Conservation (phyloP, 176 grass and related monocot species). For the Juncus inflexus region DNA sequence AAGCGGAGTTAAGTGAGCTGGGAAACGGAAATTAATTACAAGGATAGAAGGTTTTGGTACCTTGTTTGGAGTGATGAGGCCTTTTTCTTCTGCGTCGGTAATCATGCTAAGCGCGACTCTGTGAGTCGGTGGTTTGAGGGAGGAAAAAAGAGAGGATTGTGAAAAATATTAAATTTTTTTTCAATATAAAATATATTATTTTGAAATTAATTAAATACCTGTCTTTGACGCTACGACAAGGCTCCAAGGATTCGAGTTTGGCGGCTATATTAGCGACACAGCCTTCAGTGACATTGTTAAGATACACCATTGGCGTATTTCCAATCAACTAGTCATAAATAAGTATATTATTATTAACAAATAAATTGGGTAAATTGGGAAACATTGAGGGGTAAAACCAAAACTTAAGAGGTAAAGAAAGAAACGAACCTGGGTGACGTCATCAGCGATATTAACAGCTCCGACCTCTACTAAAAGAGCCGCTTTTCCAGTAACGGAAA, state of each 20-base stretch:
- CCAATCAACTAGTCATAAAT: conserved; percentile 65
- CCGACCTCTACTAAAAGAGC: conserved; percentile 43
- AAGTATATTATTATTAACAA: conserved; percentile 34
- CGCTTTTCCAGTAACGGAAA: conserved; percentile 13
- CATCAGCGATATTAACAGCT: conserved; percentile 83
- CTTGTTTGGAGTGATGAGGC: conserved; percentile 68
- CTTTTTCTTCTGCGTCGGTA: conserved; percentile 79
- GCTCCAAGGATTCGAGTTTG: conserved; percentile 91
- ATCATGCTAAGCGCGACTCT: conserved; percentile 95
- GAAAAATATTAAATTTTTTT: neutral
- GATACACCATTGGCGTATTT: conserved; percentile 91
- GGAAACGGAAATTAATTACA: neutral
- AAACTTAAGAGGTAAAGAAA: neutral
- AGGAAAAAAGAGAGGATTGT: neutral
- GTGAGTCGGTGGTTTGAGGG: neutral
- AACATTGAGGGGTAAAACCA: neutral
- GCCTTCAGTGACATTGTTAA: conserved; percentile 78
- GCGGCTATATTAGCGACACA: conserved; percentile 87
- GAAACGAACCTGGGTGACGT: conserved; percentile 65
- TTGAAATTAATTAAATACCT: conserved; percentile 37
- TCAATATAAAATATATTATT: neutral
- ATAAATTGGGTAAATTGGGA: neutral
- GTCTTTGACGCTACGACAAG: conserved; percentile 86
- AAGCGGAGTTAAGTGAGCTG: neutral
- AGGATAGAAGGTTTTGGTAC: conserved; percentile 19